Base-by-base conservation (phyloP, 768 basidiomycete genomes). In the Cystobasidium tubakii region DNA sequence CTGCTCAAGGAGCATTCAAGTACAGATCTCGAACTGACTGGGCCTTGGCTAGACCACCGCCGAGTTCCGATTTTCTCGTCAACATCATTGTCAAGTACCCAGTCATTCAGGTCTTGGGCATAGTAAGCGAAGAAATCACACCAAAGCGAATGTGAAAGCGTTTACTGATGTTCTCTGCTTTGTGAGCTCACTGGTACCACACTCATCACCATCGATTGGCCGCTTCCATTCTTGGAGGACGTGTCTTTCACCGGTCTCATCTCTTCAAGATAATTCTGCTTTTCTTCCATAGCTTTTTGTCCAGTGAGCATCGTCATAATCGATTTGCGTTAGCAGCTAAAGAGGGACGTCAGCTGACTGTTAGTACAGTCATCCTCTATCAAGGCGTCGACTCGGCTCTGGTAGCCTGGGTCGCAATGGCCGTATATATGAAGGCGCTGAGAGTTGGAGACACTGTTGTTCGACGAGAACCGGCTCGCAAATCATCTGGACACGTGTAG, bases 71-170 rank as follows among this genome's bases (percentile, higher is more conserved):
- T 0, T 77, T 90, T 67, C 90, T 95, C 81, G 83, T 90, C 70
- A 82, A 83, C 10, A 79, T 92, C 77, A 91, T 91, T 75, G 89
- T 95, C 82, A 88, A 88, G 76, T 78, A 83, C 6, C 93, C 92
- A 6, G 75, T 93, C 70, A 81, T 96, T 44, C 93, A 89, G 76
- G 86, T 88, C 39, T 27, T 89, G 33, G 83, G 86, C 50, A 86
- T 94, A 80, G 54, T 77, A 33, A 27, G 74, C 36, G n/a, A n/a
- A n/a, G n/a, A n/a, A n/a, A n/a, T n/a, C n/a, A n/a, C n/a, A n/a
- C n/a, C n/a, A n/a, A n/a, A n/a, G n/a, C n/a, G n/a, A n/a, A n/a
- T n/a, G n/a, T n/a, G n/a, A n/a, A n/a, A n/a, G n/a, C n/a, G n/a
- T n/a, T n/a, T n/a, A n/a, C n/a, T 50, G 46, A 6, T 39, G 39